These are phyloP conservation scores for Noccaea caerulescens DNA, from an alignment of 345 rosid genomes.

Conservation along the genomic window DNA sequence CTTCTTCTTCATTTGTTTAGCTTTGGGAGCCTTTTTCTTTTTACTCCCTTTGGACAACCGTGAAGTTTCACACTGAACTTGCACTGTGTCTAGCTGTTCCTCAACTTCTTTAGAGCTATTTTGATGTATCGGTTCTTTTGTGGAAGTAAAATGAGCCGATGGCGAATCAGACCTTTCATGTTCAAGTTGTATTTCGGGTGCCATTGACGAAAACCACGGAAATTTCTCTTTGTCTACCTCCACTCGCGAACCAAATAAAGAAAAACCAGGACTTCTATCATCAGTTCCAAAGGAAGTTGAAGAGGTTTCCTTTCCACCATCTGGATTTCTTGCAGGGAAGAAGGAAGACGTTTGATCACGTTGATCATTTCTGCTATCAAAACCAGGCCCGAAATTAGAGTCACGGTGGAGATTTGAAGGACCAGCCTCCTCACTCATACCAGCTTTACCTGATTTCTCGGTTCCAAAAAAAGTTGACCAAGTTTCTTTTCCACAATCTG, in stretches of 20 bases:
- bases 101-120: slow-evolving; percentile 27
- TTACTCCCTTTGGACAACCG: not conserved
- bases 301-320: slow-evolving; percentile 38
- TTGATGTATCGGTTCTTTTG: slow-evolving; percentile 36
- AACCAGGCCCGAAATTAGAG: slow-evolving; percentile 32
- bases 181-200: slow-evolving; percentile 39
- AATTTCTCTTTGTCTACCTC: slow-evolving; percentile 26
- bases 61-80: slow-evolving; percentile 38
- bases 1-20: not conserved
- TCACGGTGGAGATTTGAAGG: slow-evolving; percentile 30
- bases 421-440: slow-evolving; percentile 34
- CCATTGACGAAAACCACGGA: slow-evolving; percentile 30
- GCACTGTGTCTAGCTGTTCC: slow-evolving; percentile 19
- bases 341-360: slow-evolving; percentile 30
- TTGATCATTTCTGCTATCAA: slow-evolving; percentile 38
- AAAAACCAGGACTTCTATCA: slow-evolving; percentile 31
- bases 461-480: slow-evolving; percentile 34
- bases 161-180: slow-evolving; percentile 34
- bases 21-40: not conserved
- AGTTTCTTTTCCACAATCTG: slow-evolving; percentile 34
- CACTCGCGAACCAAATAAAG: slow-evolving; percentile 34
- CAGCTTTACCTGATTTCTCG: slow-evolving; percentile 32
- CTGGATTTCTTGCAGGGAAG: slow-evolving; percentile 38
- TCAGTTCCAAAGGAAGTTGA: slow-evolving; percentile 29
- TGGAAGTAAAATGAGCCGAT: slow-evolving; percentile 5